phyloP scores from a whole-genome alignment of 257 asterid species.

The Ocimum tenuiflorum region DNA sequence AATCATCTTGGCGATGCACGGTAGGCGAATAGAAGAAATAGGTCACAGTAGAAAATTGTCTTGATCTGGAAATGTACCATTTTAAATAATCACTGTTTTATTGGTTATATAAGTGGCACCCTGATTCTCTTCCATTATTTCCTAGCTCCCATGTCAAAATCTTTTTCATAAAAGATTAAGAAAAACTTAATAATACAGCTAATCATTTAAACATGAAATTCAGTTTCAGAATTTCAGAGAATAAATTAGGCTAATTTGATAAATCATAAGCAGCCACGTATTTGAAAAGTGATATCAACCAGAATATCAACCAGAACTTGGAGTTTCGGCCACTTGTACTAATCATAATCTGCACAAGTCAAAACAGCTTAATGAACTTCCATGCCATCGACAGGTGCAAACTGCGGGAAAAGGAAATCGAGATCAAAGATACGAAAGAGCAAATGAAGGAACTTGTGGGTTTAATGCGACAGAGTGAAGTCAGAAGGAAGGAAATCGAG shows the following conservation, averaged over 20 bases:
- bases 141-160: neutral
- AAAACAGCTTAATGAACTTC: conserved; percentile 5
- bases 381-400: conserved; percentile 54
- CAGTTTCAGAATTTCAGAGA: neutral
- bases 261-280: neutral
- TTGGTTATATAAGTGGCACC: no score
- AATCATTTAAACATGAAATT: neutral
- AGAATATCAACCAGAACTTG: neutral
- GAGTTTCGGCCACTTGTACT: neutral
- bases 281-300: conserved; percentile 2
- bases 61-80: neutral
- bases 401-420: conserved; percentile 76
- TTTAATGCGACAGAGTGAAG: conserved; percentile 77
- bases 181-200: neutral
- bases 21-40: no score
- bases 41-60: neutral
- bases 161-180: neutral
- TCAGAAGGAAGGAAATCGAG: conserved; percentile 73
- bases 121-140: no score
- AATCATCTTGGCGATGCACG: conserved; percentile 82
- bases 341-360: neutral
- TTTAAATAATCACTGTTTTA: neutral
- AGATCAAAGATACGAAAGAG: conserved; percentile 90
- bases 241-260: neutral
- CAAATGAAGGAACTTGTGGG: conserved; percentile 86